Conservation (phyloP, 2,329 filamentous ascomycete species). For the Sporothrix schenckii region DNA sequence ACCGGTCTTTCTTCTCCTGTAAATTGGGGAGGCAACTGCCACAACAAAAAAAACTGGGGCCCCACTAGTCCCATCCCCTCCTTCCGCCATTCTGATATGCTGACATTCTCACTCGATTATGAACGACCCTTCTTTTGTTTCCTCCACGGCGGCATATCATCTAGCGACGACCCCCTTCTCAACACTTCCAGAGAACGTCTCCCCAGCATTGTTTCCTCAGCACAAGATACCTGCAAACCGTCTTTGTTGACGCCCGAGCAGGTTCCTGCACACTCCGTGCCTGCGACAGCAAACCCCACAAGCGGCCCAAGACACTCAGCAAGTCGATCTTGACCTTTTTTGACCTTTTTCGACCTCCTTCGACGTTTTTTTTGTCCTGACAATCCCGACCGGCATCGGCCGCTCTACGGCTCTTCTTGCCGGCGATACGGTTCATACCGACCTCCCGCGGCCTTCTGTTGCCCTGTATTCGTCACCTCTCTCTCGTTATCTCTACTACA, state of each 20-base stretch:
- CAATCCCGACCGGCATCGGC: not conserved
- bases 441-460: not conserved
- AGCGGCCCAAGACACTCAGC: conserved; percentile 8
- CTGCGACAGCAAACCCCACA: conserved; percentile 15
- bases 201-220: not conserved
- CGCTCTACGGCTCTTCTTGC: not conserved
- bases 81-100: conserved; percentile 19
- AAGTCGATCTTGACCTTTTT: conserved; percentile 4
- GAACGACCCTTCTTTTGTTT: conserved; percentile 15
- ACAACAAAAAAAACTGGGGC: conserved; percentile 13
- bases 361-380: not conserved
- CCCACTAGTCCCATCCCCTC: conserved; percentile 18
- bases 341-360: not conserved
- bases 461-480: not conserved
- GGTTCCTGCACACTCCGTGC: not conserved
- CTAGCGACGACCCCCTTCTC: not conserved
- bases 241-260: not conserved
- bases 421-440: not conserved
- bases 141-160: not conserved
- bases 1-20: conserved; percentile 11
- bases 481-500: not conserved
- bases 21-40: not conserved
- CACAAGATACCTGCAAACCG: no score
- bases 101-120: conserved; percentile 14
- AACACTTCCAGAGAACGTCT: not conserved